Evolutionary conservation across 148 eudicot genomes (phyloP), one percentile per base, ranked within the genome.

Genomic region (Rhododendron henanense): DNA sequence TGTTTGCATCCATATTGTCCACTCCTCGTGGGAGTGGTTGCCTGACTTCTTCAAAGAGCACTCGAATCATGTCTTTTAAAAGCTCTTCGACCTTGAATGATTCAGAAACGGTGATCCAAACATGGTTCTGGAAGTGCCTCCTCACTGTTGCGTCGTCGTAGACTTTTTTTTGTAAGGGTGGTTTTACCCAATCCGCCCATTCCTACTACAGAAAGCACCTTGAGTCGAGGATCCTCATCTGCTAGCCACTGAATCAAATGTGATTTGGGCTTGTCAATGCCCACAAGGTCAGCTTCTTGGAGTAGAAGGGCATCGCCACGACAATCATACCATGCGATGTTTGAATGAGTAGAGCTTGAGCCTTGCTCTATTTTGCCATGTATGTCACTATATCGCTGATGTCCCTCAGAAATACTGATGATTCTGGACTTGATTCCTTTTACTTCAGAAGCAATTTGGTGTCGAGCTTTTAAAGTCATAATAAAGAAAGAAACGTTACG

Each of bases 231-330:
- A 67, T 79, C 87, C 44, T 31, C 63, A 4, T 78, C 35, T n/a
- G 3, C n/a, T 57, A 79, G 51, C 77, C 75, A 79, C n/a, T n/a
- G 3, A 33, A 85, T 79, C 81, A 85, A 50, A 0, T 45, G 19
- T 18, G 83, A 63, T 79, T 69, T 71, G 11, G 63, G 63, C 16
- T 57, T 19, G 23, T 57, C 23, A 18, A 57, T 57, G 23, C 63
- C 63, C 63, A 57, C 85, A 55, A 86, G 65, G 31, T 86, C 85
- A 1, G 78, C 81, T 47, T 86, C 87, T 39, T 81, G 47, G 1
- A 86, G 87, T 3, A 81, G 59, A 57, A 86, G 87, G 35, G 87
- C 87, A 25, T 86, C 84, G 41, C 85, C 45, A n/a, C 81, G 81
- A 73, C 74, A 39, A 25, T 86, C 85, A 6, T 86, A 41, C 87